Evolutionary conservation across 2,329 filamentous ascomycete genomes (phyloP).

Genomic region (Diaporthe nobilis): DNA sequence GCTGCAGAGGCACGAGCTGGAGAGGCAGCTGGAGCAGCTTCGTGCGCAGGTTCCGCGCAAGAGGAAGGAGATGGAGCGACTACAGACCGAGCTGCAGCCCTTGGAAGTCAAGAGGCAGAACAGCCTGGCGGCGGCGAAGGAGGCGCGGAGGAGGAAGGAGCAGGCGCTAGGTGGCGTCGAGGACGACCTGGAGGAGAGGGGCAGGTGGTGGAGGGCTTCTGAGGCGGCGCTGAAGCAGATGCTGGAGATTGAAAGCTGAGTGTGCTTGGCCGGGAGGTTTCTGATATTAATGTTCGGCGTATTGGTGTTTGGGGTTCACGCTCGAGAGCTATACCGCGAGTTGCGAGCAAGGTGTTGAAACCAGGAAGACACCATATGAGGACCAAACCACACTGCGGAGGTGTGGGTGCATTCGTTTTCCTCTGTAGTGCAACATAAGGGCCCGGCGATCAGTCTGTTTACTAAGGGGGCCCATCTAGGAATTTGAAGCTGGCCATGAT

Average conservation of each 20-base stretch:
- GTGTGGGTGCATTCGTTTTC: neutral
- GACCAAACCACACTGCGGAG: neutral
- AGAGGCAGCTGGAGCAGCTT: conserved; percentile 74
- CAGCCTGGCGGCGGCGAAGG: conserved; percentile 76
- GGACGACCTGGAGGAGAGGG: conserved; percentile 82
- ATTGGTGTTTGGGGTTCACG: conserved; percentile 17
- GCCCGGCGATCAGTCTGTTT: neutral
- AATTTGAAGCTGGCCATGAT: neutral
- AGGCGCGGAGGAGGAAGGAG: conserved; percentile 78
- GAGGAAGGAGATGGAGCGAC: conserved; percentile 75
- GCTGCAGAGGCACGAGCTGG: conserved; percentile 67
- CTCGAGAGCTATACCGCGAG: neutral
- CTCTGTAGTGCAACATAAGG: neutral
- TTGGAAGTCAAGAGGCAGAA: conserved; percentile 77
- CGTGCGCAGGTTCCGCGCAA: conserved; percentile 75
- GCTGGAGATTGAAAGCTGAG: conserved; percentile 68
- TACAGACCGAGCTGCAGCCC: conserved; percentile 77
- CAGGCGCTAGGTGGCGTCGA: conserved; percentile 74
- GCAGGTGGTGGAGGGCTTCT: conserved; percentile 81
- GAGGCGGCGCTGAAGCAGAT: conserved; percentile 75
- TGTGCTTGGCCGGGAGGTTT: neutral
- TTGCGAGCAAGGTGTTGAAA: neutral
- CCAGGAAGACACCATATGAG: neutral
- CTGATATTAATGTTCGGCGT: conserved; percentile 7
- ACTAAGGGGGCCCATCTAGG: neutral